These are phyloP conservation scores for Coffea canephora DNA, from an alignment of 257 asterid genomes.

Conservation along the genomic window DNA sequence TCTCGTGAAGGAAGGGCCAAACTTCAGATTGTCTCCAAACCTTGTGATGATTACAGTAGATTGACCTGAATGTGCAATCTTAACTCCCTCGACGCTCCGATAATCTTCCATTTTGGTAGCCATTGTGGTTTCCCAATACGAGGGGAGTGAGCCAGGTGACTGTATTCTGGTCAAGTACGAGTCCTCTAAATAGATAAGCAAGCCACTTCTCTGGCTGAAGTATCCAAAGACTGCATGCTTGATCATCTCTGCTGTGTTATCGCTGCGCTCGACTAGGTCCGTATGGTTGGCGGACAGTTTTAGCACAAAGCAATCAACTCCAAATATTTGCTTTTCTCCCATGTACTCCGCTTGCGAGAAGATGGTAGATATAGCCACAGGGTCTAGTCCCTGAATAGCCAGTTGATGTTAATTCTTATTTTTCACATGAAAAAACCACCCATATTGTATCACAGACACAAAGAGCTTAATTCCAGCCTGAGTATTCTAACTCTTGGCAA, in stretches of 20 bases:
- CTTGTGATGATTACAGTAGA: conserved; percentile 62
- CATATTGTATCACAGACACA: no score
- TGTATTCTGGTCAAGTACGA: conserved; percentile 77
- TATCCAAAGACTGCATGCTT: conserved; percentile 67
- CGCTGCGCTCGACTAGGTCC: conserved; percentile 69
- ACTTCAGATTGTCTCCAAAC: conserved; percentile 62
- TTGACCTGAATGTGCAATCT: conserved; percentile 75
- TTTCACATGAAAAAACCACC: background rate
- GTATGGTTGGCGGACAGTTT: conserved; percentile 56
- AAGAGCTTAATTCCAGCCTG: no score
- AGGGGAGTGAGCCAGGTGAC: conserved; percentile 65
- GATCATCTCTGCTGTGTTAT: conserved; percentile 80
- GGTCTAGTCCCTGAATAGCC: conserved; percentile 65
- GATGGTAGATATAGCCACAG: conserved; percentile 53
- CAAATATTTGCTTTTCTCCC: conserved; percentile 64
- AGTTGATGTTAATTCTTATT: background rate
- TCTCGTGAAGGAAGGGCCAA: conserved; percentile 55
- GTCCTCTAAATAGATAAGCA: conserved; percentile 66
- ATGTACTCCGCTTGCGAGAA: conserved; percentile 71
- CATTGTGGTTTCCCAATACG: conserved; percentile 81
- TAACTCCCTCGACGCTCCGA: conserved; percentile 58
- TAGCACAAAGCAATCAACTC: conserved; percentile 70
- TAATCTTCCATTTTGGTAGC: conserved; percentile 68
- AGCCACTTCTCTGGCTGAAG: conserved; percentile 77
- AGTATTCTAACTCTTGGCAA: no score